Conservation (phyloP, 805 yeast genomes). For the Barnettozyma sp. region DNA sequence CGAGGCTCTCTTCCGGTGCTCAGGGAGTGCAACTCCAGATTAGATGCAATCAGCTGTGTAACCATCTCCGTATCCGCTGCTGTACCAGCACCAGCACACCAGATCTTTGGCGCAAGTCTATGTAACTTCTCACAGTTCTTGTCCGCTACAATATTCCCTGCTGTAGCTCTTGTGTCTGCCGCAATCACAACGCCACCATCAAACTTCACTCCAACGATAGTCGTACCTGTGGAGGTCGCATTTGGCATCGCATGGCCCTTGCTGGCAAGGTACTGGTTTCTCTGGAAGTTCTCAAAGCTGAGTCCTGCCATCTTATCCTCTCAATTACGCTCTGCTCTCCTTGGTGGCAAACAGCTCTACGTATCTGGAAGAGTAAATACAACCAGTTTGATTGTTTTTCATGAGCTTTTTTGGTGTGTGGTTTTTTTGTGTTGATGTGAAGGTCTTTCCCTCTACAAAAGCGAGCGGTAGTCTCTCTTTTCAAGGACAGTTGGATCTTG, state of each 20-base stretch:
- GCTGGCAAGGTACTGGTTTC: conserved; percentile 69
- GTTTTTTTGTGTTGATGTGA: too few relatives aligned
- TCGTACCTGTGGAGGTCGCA: conserved; percentile 98
- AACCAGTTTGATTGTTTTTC: too few relatives aligned
- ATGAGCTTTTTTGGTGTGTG: too few relatives aligned
- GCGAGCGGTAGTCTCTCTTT: too few relatives aligned
- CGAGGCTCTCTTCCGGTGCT: conserved; percentile 83
- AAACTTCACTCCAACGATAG: conserved; percentile 93
- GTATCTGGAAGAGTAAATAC: too few relatives aligned
- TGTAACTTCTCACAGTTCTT: conserved; percentile 96
- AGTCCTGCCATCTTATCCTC: conserved; percentile 66
- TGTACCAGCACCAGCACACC: conserved; percentile 99
- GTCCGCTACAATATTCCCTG: conserved; percentile 95
- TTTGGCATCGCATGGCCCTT: conserved; percentile 73
- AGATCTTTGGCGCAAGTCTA: conserved; percentile 79
- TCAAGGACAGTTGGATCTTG: too few relatives aligned
- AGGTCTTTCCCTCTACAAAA: too few relatives aligned
- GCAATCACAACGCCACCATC: conserved; percentile 95
- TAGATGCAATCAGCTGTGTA: conserved; percentile 85
- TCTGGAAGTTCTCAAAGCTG: conserved; percentile 86
- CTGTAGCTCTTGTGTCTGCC: conserved; percentile 97
- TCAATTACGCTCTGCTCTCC: not conserved
- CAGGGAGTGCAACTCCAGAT: conserved; percentile 83
- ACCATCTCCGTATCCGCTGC: conserved; percentile 99
- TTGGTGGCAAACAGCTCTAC: not conserved